Percentiles rank a stretch among this genome's conserved stretches.
These are phyloP conservation scores for Linaria vulgaris DNA, from an alignment of 257 asterid species.

Conservation along the genomic window DNA sequence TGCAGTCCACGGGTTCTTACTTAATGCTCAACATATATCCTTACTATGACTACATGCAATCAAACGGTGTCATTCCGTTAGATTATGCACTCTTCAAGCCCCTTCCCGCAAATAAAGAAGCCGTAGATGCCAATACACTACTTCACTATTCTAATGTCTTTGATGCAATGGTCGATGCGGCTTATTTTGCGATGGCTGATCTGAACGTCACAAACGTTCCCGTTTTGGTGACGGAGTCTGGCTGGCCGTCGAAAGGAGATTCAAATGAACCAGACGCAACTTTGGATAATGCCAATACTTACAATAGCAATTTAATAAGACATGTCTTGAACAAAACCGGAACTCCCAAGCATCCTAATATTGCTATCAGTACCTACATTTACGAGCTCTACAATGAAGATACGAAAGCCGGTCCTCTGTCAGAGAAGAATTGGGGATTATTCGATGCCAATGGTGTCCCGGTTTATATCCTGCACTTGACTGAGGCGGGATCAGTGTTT, in stretches of 20 bases:
- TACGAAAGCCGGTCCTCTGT: constrained; percentile 51
- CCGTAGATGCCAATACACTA: constrained; percentile 81
- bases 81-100: constrained; percentile 87
- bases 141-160: constrained; percentile 81
- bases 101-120: constrained; percentile 75
- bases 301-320: constrained; percentile 74
- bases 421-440: constrained; percentile 93
- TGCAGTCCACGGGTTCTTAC: constrained; percentile 64
- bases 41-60: constrained; percentile 65
- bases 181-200: constrained; percentile 76
- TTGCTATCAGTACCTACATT: constrained; percentile 65
- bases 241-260: constrained; percentile 94
- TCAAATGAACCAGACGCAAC: constrained; percentile 79
- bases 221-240: constrained; percentile 73
- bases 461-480: constrained; percentile 56
- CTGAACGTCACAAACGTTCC: constrained; percentile 85
- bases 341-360: constrained; percentile 80
- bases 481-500: constrained; percentile 60
- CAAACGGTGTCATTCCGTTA: constrained; percentile 69
- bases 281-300: constrained; percentile 74
- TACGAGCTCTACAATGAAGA: constrained; percentile 94
- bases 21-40: constrained; percentile 89
- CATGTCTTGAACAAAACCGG: constrained; percentile 74
- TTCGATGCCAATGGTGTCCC: constrained; percentile 68
- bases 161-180: constrained; percentile 89